phyloP scores from a whole-genome alignment of 768 basidiomycete species.

The Podaxis mareebaensis region DNA sequence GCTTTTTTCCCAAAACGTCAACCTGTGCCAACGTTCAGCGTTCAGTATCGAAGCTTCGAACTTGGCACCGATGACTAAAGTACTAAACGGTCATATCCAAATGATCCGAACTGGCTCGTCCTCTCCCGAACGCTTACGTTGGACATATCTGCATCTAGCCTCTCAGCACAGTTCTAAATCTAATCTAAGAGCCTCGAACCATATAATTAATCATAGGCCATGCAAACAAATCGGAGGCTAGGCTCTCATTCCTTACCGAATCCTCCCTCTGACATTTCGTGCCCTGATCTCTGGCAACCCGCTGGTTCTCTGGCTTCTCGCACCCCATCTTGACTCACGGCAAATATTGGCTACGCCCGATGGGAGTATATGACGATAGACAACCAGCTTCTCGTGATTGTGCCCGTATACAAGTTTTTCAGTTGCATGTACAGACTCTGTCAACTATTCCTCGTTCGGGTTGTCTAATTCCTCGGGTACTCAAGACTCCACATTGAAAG shows the following conservation, averaged over 20 bases:
- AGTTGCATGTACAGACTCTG: not conserved
- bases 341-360: not conserved
- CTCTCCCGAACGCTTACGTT: not conserved
- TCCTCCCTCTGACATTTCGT: no score
- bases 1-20: no score
- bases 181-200: not conserved
- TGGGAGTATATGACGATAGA: not conserved
- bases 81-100: not conserved
- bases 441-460: not conserved
- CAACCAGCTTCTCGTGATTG: not conserved
- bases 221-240: not conserved
- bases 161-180: not conserved
- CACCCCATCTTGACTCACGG: not conserved
- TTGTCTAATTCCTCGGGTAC: not conserved
- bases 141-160: not conserved
- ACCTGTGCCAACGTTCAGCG: no score
- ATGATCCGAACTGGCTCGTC: slow-evolving; percentile 10
- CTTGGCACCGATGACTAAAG: not conserved
- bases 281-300: not conserved
- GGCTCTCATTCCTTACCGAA: not conserved
- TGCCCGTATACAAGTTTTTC: not conserved
- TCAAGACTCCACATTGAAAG: not conserved
- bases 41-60: not conserved
- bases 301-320: not conserved
- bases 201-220: not conserved